These are phyloP conservation scores for Zopfia rhizophila DNA, from an alignment of 2,329 filamentous ascomycete genomes.

Conservation along the genomic window DNA sequence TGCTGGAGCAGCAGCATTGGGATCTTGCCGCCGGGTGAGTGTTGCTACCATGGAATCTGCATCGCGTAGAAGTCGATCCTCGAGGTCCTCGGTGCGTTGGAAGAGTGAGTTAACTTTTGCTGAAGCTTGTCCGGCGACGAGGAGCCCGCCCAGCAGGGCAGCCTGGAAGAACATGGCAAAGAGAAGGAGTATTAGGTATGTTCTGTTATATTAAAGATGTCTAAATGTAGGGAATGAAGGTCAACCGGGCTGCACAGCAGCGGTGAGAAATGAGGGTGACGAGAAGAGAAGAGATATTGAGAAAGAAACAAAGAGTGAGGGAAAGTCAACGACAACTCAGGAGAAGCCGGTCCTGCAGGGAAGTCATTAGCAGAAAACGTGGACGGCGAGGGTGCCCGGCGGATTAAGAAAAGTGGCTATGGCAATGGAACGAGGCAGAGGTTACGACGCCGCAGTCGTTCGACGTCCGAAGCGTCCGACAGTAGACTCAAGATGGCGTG, in stretches of 20 bases:
- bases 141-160: constrained; percentile 40
- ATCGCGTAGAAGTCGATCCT: constrained; percentile 45
- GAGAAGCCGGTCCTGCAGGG: constrained; percentile 43
- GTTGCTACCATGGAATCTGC: constrained; percentile 43
- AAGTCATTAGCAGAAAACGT: constrained; percentile 36
- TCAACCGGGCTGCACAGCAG: constrained; percentile 50
- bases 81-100: constrained; percentile 42
- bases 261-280: constrained; percentile 41
- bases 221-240: constrained; percentile 25
- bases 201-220: constrained; percentile 46
- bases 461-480: constrained; percentile 26
- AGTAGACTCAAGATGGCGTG: constrained; percentile 42
- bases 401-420: constrained; percentile 37
- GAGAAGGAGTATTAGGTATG: constrained; percentile 38
- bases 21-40: constrained; percentile 48
- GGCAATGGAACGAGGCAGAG: constrained; percentile 16
- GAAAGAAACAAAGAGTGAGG: constrained; percentile 40
- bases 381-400: constrained; percentile 23
- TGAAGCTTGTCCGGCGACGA: constrained; percentile 44
- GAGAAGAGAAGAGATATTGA: constrained; percentile 31
- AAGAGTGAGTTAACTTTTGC: constrained; percentile 43
- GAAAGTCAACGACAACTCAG: constrained; percentile 35
- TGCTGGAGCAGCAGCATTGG: constrained; percentile 37
- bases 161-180: constrained; percentile 45
- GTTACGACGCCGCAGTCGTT: constrained; percentile 26